phyloP scores from a whole-genome alignment of 1,284 basidiomycete genomes.

The Cutaneotrichosporon dermatis region DNA sequence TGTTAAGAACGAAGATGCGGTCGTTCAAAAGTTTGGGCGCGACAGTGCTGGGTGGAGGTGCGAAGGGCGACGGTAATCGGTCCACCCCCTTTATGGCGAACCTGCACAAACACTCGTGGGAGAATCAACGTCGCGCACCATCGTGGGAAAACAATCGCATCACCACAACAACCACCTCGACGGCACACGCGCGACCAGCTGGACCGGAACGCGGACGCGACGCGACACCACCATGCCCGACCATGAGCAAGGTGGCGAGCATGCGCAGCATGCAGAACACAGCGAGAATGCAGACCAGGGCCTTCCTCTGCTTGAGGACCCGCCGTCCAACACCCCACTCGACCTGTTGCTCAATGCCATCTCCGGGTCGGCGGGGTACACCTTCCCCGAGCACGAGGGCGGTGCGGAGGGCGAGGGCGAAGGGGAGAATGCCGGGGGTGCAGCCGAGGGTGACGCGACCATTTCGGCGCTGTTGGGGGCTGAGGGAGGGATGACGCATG shows the following conservation, averaged over 20 bases:
- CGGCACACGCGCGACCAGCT: background rate
- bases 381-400: background rate
- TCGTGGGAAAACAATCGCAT: constrained; percentile 18
- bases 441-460: background rate
- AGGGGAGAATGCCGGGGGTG: background rate
- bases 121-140: background rate
- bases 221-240: constrained; percentile 8
- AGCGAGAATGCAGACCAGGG: background rate
- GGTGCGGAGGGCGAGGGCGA: background rate
- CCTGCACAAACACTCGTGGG: background rate
- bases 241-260: constrained; percentile 7
- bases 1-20: background rate
- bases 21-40: background rate
- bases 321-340: constrained; percentile 26
- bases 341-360: constrained; percentile 46
- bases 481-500: background rate
- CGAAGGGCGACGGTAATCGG: background rate
- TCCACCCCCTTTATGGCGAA: background rate
- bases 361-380: constrained; percentile 19
- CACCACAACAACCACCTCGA: background rate
- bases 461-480: constrained; percentile 1
- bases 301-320: constrained; percentile 18
- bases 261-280: background rate
- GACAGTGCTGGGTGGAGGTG: background rate
- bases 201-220: too few species aligned